phyloP scores from a whole-genome alignment of 176 grass and related monocot genomes.

The Pharus latifolius region DNA sequence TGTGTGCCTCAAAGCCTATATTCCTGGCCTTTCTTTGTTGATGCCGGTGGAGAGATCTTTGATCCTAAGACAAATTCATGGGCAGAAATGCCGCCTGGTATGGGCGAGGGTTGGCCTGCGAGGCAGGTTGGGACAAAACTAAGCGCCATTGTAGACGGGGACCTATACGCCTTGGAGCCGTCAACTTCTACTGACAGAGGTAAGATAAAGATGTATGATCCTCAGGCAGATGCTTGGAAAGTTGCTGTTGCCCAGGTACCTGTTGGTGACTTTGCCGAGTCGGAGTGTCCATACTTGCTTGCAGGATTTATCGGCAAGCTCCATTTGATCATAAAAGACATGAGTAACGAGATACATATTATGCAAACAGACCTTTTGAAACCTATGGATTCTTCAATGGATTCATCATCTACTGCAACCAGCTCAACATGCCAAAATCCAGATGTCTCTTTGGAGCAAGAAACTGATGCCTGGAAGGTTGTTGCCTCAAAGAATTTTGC shows the following conservation, averaged over 20 bases:
- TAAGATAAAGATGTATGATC: conserved; percentile 74
- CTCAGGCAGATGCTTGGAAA: conserved; percentile 67
- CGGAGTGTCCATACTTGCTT: conserved; percentile 50
- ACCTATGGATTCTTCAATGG: background rate
- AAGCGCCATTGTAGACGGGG: conserved; percentile 43
- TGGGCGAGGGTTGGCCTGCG: conserved; percentile 77
- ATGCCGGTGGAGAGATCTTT: conserved; percentile 68
- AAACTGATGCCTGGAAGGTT: conserved; percentile 47
- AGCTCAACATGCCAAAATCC: conserved; percentile 14
- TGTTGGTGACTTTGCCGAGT: conserved; percentile 30
- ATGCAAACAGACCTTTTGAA: conserved; percentile 27
- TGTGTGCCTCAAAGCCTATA: conserved; percentile 80
- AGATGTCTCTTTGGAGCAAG: conserved; percentile 2
- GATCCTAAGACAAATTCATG: conserved; percentile 54
- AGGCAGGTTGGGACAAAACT: conserved; percentile 65
- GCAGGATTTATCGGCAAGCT: conserved; percentile 54
- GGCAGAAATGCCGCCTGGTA: conserved; percentile 62
- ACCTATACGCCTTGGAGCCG: conserved; percentile 73
- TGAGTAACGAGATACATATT: conserved; percentile 28
- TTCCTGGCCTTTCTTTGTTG: conserved; percentile 70
- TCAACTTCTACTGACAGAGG: conserved; percentile 36
- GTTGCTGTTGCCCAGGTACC: conserved; percentile 36
- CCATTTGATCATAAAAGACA: conserved; percentile 52
- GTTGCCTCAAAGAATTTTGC: conserved; percentile 38
- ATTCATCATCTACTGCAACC: background rate